A percentile compares a stretch with the other conserved stretches of the same genome.
phyloP scores from a whole-genome alignment of 2,329 filamentous ascomycete species.

The Nigrospora sphaerica region DNA sequence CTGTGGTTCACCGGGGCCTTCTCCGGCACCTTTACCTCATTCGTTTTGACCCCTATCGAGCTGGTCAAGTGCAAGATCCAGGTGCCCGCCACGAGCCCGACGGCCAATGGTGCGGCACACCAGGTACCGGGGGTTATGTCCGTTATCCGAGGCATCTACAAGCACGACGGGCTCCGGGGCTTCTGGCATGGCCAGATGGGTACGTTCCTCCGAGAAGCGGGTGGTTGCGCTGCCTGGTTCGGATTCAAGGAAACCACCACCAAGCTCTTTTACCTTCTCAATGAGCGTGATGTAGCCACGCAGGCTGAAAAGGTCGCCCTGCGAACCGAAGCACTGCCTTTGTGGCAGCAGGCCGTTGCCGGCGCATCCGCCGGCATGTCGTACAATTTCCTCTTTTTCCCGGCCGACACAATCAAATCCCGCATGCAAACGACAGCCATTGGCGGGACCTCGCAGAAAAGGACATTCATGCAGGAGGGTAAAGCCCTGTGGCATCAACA shows the following conservation, averaged over 20 bases:
- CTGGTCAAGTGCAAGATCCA: constrained; percentile 99
- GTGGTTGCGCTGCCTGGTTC: constrained; percentile 93
- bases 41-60: constrained; percentile 91
- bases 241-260: constrained; percentile 79
- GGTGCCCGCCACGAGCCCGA: constrained; percentile 45
- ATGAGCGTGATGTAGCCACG: constrained; percentile 33
- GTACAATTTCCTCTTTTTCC: constrained; percentile 97
- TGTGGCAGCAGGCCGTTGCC: constrained; percentile 82
- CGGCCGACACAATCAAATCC: constrained; percentile 94
- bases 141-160: constrained; percentile 74
- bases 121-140: constrained; percentile 55
- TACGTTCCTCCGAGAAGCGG: constrained; percentile 88
- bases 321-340: constrained; percentile 51
- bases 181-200: constrained; percentile 96
- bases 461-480: constrained; percentile 67
- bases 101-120: constrained; percentile 28
- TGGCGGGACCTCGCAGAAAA: constrained; percentile 38
- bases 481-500: constrained; percentile 72
- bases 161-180: constrained; percentile 71
- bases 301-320: constrained; percentile 32
- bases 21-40: constrained; percentile 80
- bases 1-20: constrained; percentile 77
- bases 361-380: constrained; percentile 84
- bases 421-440: constrained; percentile 88
- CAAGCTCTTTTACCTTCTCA: constrained; percentile 57